Evolutionary conservation across 164 flowering plant genomes (phyloP), one percentile per base, ranked within the genome.

Genomic region (Vitis amurensis): DNA sequence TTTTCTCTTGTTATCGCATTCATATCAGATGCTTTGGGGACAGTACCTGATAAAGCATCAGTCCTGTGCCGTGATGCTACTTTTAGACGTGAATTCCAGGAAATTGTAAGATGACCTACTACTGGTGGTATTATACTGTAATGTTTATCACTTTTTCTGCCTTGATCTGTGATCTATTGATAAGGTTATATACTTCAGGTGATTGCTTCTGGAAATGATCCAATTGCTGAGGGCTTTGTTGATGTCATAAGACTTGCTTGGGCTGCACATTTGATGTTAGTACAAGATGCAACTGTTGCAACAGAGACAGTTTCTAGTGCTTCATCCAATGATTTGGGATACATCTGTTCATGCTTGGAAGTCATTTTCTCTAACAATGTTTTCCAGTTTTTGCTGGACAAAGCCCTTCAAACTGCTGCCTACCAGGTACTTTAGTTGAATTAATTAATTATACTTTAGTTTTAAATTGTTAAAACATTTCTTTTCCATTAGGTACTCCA

Each of bases 11-110:
- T 92, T 30, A 89, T 91, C 66, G 85, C 92, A 69, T 87, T 93
- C 70, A 77, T 88, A 74, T 96, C 99, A 68, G 99, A 96, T 85
- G 98, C 92, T 59, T 75, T 96, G 76, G 86, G 97, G 64, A 74
- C 92, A n/a, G 78, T 77, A 55, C 83, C 95, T 58, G 93, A 89
- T 73, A 89, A 85, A 83, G 77, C 79, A 48, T 87, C 98, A 68
- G 73, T 83, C 58, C 79, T 96, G 55, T 89, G 94, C 9, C 67
- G 64, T 62, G 95, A 96, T 82, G 80, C 86, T 69, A 86, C 92
- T 19, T 89, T 88, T 74, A 85, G 95, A 74, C 85, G 73, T 48
- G 97, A 89, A 70, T 93, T 93, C 74, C 93, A 90, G 64, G 92
- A 92, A 60, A 84, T 81, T 77, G 99, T 94, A 84, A 89, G 97